Evolutionary conservation across 2,329 filamentous ascomycete species (phyloP).

Genomic region (Neurospora sp.): DNA sequence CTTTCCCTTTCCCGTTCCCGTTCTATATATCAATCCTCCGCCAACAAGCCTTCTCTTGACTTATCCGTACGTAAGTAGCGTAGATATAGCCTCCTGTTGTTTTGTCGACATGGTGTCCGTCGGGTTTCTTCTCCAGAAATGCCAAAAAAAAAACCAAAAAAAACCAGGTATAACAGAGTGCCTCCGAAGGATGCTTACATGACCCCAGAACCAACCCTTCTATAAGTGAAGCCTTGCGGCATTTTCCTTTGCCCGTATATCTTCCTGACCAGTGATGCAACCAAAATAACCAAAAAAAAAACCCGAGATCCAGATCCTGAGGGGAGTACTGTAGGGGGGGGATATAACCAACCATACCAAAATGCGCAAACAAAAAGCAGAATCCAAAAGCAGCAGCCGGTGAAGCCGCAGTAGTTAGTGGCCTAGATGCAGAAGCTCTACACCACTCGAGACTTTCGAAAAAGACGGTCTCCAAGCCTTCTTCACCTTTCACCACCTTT

Average conservation of each 20-base stretch:
- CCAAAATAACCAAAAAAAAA: neutral
- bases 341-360: neutral
- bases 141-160: neutral
- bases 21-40: neutral
- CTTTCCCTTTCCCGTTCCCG: neutral
- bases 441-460: too few relatives aligned
- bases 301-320: neutral
- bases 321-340: neutral
- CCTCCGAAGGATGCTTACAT: neutral
- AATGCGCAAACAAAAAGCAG: neutral
- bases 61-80: neutral
- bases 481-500: too few relatives aligned
- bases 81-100: neutral
- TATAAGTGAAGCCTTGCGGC: neutral
- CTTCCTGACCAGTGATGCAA: neutral
- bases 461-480: too few relatives aligned
- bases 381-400: too few relatives aligned
- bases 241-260: neutral
- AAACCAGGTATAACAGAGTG: neutral
- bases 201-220: neutral
- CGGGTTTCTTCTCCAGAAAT: neutral
- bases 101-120: neutral
- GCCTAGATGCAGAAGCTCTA: too few relatives aligned
- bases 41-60: neutral
- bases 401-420: too few relatives aligned